Base-by-base conservation (phyloP, 164 flowering plant species). In the Tetracentron sinense region DNA sequence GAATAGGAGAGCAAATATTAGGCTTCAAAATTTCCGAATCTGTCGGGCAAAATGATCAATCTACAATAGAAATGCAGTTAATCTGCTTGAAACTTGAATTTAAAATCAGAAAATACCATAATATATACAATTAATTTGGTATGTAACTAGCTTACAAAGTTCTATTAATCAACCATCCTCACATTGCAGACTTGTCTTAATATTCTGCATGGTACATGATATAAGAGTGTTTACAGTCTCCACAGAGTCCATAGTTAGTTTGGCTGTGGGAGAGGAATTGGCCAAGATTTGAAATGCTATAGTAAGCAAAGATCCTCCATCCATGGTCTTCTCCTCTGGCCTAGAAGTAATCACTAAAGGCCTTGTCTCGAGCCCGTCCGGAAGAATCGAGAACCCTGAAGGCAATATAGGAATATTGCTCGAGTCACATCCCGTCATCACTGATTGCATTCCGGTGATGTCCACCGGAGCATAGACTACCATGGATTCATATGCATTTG, bases 281-380 rank as follows among this genome's bases (percentile, higher is more conserved):
- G 85, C 82, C 33, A 86, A 78, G 69, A 86, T 72, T 74, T 92
- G 99, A 64, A 95, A 81, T 31, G 92, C 97, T 10, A 85, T 71
- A 15, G 97, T 95, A 10, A 95, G 84, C 74, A 95, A 64, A 14
- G 96, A 88, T n/a, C 97, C 97, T 42, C 88, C 91, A 69, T 95
- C 94, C 7, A 73, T 52, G 71, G 71, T 72, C 70, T 80, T 86
- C 67, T 91, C 93, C 71, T 85, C 94, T 31, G 80, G 82, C 72
- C 74, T 83, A 0, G 96, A 81, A 53, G 84, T 83, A 72, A 95
- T 82, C 53, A 95, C 90, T 48, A 78, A 57, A 0, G 97, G 91
- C 77, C 97, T 72, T 0, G 87, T 77, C 69, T 95, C 98, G 16
- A 84, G 55, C 33, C 96, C 97, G 28, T 95, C 98, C 0, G 97